phyloP scores from a whole-genome alignment of 495 filamentous ascomycete genomes.

The Amorphotheca resinae region DNA sequence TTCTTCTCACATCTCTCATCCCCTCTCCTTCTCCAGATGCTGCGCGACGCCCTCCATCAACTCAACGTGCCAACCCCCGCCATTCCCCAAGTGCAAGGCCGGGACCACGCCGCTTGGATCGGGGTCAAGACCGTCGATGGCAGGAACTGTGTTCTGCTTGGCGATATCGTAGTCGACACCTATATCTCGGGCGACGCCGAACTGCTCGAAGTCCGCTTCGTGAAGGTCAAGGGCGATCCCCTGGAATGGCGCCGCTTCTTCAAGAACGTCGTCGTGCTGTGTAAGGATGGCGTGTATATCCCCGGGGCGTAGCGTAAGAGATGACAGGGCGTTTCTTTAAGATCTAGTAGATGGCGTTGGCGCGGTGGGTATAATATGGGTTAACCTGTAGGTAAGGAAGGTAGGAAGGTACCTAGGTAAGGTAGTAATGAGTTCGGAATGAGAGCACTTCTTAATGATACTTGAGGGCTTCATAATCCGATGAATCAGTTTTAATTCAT shows the following conservation, averaged over 20 bases:
- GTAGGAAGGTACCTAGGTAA: too few relatives aligned
- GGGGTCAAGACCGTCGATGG: constrained; percentile 68
- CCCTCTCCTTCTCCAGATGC: constrained; percentile 62
- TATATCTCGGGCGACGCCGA: constrained; percentile 36
- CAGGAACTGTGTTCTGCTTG: constrained; percentile 65
- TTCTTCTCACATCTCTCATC: constrained; percentile 80
- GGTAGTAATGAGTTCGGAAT: too few relatives aligned
- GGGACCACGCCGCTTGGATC: constrained; percentile 41
- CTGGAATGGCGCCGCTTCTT: constrained; percentile 96
- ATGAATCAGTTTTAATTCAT: too few relatives aligned
- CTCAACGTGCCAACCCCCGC: constrained; percentile 65
- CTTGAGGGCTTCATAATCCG: too few relatives aligned
- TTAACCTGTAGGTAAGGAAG: too few relatives aligned
- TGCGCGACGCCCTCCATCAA: constrained; percentile 69
- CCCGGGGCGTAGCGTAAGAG: constrained; percentile 11
- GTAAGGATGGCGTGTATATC: constrained; percentile 61
- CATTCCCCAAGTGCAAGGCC: constrained; percentile 20
- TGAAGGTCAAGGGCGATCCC: constrained; percentile 92
- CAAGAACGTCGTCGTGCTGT: constrained; percentile 76
- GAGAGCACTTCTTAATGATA: too few relatives aligned
- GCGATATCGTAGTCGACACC: constrained; percentile 70
- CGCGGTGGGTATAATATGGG: too few relatives aligned
- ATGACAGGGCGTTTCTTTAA: too few relatives aligned
- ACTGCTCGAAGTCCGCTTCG: constrained; percentile 76
- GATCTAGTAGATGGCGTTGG: too few relatives aligned